These are phyloP conservation scores for Panus rudis DNA, from an alignment of 768 basidiomycete species.

Conservation along the genomic window DNA sequence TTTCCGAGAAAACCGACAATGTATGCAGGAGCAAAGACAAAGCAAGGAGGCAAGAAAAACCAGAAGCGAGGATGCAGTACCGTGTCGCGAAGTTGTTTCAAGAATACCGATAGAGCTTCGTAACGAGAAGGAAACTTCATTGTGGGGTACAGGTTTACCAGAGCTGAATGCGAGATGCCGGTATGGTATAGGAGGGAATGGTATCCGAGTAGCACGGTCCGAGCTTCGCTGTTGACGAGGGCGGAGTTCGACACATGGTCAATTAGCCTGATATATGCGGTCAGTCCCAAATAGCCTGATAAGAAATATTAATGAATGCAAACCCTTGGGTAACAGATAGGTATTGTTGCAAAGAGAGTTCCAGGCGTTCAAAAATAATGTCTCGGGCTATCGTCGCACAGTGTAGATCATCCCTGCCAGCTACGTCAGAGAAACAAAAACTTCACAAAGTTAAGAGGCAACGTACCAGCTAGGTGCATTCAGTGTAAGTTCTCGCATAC, in stretches of 20 bases:
- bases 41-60: conserved; percentile 78
- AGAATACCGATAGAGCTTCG: conserved; percentile 65
- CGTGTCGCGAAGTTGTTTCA: conserved; percentile 69
- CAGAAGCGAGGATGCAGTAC: conserved; percentile 66
- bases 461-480: conserved; percentile 91
- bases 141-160: conserved; percentile 64
- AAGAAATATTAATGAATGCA: conserved; percentile 61
- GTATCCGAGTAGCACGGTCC: conserved; percentile 80
- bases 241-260: no score
- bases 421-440: not conserved
- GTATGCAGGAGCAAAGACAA: conserved; percentile 82
- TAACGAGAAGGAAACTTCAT: conserved; percentile 57
- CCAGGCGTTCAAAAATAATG: conserved; percentile 85
- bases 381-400: conserved; percentile 86
- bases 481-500: conserved; percentile 68
- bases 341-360: no score
- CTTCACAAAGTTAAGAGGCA: not conserved
- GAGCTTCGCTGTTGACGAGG: no score
- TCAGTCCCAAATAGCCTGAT: conserved; percentile 73
- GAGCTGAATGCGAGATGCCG: conserved; percentile 71
- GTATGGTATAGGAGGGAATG: conserved; percentile 76
- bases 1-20: conserved; percentile 68
- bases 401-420: conserved; percentile 74
- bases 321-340: conserved; percentile 12
- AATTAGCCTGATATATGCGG: no score